Conservation (phyloP, 2,329 filamentous ascomycete genomes). For the Akanthomyces muscarius region DNA sequence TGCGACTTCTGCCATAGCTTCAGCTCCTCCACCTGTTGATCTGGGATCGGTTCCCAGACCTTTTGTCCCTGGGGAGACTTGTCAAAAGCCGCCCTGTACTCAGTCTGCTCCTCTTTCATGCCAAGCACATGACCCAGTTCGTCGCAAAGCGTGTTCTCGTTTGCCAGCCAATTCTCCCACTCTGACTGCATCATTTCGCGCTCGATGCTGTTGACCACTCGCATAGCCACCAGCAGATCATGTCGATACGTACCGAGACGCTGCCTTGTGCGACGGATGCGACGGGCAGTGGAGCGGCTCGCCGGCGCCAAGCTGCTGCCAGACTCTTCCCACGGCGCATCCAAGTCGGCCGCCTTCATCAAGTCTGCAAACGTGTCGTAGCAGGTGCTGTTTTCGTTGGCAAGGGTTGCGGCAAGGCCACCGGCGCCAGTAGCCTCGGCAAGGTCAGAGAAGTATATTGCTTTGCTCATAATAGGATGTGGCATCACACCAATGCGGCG, state of each 20-base stretch:
- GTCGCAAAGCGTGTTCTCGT: conserved; percentile 73
- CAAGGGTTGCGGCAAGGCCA: conserved; percentile 31
- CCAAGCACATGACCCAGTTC: conserved; percentile 49
- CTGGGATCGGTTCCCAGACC: conserved; percentile 25
- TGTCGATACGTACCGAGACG: conserved; percentile 80
- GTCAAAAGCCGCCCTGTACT: conserved; percentile 20
- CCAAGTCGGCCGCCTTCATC: conserved; percentile 53
- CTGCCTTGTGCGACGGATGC: conserved; percentile 76
- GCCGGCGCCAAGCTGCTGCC: conserved; percentile 44
- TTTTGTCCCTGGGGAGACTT: conserved; percentile 29
- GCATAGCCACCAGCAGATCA: conserved; percentile 84
- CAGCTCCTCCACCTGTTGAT: conserved; percentile 5
- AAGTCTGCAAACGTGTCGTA: conserved; percentile 61
- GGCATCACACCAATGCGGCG: conserved; percentile 72
- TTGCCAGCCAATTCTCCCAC: conserved; percentile 87
- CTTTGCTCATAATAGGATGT: conserved; percentile 75
- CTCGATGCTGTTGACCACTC: conserved; percentile 86
- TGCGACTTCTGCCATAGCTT: conserved; percentile 12
- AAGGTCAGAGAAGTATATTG: conserved; percentile 78
- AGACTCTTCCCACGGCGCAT: conserved; percentile 52
- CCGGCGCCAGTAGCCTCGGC: conserved; percentile 54
- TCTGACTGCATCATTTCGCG: conserved; percentile 79
- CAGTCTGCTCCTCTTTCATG: conserved; percentile 23
- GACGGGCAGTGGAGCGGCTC: conserved; percentile 54
- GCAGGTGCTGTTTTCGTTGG: conserved; percentile 49